phyloP scores from a whole-genome alignment of 78 protist species.

The Dictyostelium capitatum region DNA sequence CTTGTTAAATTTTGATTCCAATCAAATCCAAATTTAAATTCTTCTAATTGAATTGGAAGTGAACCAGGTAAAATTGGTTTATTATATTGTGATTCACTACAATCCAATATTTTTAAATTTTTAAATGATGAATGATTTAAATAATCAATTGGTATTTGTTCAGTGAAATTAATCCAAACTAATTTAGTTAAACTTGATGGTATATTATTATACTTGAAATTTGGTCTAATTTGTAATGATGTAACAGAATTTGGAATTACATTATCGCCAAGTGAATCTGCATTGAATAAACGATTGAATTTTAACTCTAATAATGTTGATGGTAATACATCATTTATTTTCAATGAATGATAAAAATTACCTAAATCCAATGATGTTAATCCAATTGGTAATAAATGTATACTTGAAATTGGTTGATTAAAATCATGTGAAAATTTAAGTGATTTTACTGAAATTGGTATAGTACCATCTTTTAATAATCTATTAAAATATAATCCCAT shows the following conservation, averaged over 20 bases:
- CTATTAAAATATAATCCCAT: not conserved
- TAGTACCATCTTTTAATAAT: not conserved
- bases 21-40: not conserved
- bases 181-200: not conserved
- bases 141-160: not conserved
- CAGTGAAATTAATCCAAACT: not conserved
- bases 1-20: not conserved
- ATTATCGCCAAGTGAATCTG: not conserved
- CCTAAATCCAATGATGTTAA: conserved; percentile 9
- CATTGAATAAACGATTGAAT: not conserved
- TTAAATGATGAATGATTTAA: not conserved
- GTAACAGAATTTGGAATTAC: not conserved
- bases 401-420: not conserved
- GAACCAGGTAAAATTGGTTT: not conserved
- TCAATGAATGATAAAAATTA: not conserved
- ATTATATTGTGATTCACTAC: not conserved
- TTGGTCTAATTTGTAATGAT: conserved; percentile 10
- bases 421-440: not conserved
- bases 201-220: not conserved
- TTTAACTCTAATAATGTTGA: not conserved
- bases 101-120: not conserved
- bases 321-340: not conserved
- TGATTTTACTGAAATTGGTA: not conserved
- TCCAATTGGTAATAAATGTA: too few relatives aligned
- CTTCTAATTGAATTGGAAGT: not conserved